Evolutionary conservation across 2,329 filamentous ascomycete genomes (phyloP).

Genomic region (Penicillium capsulatum): DNA sequence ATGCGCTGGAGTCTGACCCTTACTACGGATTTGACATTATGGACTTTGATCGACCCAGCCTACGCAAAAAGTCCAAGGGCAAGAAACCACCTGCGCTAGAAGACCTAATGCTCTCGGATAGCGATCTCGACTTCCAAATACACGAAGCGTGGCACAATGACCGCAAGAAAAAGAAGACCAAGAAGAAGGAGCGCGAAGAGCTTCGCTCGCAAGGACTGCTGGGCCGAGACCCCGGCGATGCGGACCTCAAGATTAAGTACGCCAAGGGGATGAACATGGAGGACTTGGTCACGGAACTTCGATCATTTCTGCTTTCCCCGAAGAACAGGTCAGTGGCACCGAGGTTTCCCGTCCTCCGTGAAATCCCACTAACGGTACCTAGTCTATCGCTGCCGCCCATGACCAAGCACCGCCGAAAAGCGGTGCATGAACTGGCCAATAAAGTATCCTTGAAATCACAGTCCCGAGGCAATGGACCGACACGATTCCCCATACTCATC

Average conservation of each 20-base stretch:
- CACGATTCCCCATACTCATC: constrained; percentile 71
- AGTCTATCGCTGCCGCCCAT: constrained; percentile 79
- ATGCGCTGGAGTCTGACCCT: constrained; percentile 55
- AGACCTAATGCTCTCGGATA: constrained; percentile 58
- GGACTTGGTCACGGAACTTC: constrained; percentile 69
- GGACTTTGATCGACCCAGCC: constrained; percentile 70
- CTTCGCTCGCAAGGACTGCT: constrained; percentile 63
- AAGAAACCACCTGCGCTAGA: constrained; percentile 48
- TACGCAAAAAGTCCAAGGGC: constrained; percentile 63
- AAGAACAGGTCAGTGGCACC: constrained; percentile 57
- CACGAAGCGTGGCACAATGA: constrained; percentile 62
- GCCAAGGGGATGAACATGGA: constrained; percentile 65
- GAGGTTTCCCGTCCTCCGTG: neutral
- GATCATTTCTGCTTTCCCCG: constrained; percentile 61
- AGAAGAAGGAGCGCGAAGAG: constrained; percentile 66
- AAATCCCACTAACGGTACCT: constrained; percentile 9
- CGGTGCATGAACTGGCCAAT: constrained; percentile 73
- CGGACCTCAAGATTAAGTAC: constrained; percentile 67
- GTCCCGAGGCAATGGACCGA: constrained; percentile 68
- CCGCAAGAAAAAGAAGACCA: constrained; percentile 64
- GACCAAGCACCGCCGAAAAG: constrained; percentile 70
- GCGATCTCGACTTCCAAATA: constrained; percentile 61
- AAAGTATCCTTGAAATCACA: constrained; percentile 77
- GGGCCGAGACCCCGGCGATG: constrained; percentile 52
- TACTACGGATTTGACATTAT: constrained; percentile 76